These are phyloP conservation scores for Entoloma clypeatum DNA, from an alignment of 1,284 basidiomycete species.

Conservation along the genomic window DNA sequence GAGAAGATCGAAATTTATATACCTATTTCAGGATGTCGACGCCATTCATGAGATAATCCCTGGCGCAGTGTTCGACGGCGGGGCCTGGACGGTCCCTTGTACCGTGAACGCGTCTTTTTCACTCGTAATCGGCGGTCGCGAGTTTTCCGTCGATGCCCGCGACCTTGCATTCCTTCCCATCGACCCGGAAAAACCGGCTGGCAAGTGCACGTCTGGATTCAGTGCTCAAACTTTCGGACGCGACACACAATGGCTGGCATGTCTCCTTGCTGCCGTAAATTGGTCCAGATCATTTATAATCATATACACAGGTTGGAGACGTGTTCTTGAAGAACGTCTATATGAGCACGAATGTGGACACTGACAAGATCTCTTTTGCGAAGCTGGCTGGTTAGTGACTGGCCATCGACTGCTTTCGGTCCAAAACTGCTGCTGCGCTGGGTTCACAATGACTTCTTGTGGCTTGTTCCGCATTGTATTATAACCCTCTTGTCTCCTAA, in stretches of 20 bases:
- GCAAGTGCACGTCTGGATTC: constrained; percentile 71
- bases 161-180: constrained; percentile 69
- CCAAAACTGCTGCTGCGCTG: too few species aligned
- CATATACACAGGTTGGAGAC: constrained; percentile 42
- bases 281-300: background rate
- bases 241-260: constrained; percentile 55
- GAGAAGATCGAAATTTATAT: background rate
- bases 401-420: too few species aligned
- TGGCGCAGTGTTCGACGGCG: constrained; percentile 51
- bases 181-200: constrained; percentile 50
- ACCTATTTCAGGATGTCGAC: constrained; percentile 43
- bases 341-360: constrained; percentile 59
- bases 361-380: constrained; percentile 58
- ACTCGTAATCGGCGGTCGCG: constrained; percentile 58
- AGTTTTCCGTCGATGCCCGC: constrained; percentile 57
- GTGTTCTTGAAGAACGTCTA: constrained; percentile 65
- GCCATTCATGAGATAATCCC: constrained; percentile 51
- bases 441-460: too few species aligned
- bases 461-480: too few species aligned
- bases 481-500: too few species aligned
- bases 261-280: constrained; percentile 12
- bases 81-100: constrained; percentile 69
- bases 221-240: constrained; percentile 34
- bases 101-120: constrained; percentile 57
- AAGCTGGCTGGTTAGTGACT: too few species aligned